Evolutionary conservation across 164 flowering plant genomes (phyloP).

Genomic region (Aristolochia fimbriata): DNA sequence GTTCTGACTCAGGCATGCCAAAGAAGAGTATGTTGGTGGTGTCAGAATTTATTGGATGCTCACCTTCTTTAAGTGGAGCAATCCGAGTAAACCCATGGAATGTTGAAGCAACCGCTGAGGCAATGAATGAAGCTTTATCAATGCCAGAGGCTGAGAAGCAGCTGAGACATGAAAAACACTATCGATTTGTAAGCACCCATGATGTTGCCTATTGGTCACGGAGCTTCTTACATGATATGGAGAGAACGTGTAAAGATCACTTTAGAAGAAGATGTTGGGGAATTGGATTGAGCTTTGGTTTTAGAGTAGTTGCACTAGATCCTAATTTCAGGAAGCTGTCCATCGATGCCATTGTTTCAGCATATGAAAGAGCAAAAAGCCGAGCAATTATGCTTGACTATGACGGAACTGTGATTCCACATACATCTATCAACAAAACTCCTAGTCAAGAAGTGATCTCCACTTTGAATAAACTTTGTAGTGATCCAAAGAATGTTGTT

Average conservation of each 20-base stretch:
- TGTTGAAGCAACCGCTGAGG: constrained; percentile 62
- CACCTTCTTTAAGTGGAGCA: constrained; percentile 81
- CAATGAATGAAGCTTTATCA: constrained; percentile 60
- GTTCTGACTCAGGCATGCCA: constrained; percentile 26
- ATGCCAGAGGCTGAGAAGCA: constrained; percentile 63
- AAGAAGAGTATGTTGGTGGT: constrained; percentile 73
- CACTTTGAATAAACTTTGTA: constrained; percentile 41
- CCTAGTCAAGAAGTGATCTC: constrained; percentile 56
- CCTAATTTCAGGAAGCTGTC: constrained; percentile 59
- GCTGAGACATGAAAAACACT: constrained; percentile 75
- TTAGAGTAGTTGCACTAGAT: constrained; percentile 71
- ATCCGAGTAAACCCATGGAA: constrained; percentile 77
- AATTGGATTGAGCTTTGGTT: constrained; percentile 65
- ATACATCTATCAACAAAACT: constrained; percentile 50
- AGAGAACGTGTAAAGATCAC: constrained; percentile 61
- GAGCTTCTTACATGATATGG: constrained; percentile 75
- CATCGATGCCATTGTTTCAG: constrained; percentile 43
- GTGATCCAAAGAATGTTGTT: constrained; percentile 44
- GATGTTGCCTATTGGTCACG: constrained; percentile 71
- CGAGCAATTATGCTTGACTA: constrained; percentile 65
- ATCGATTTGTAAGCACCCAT: constrained; percentile 64
- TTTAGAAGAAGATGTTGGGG: constrained; percentile 67
- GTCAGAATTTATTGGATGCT: constrained; percentile 77
- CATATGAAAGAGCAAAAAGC: constrained; percentile 39
- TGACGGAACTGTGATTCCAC: constrained; percentile 79